Percentiles rank a stretch among this genome's conserved stretches.
Conservation (phyloP, 805 yeast genomes). For the Zygosaccharomyces pseudorouxii region DNA sequence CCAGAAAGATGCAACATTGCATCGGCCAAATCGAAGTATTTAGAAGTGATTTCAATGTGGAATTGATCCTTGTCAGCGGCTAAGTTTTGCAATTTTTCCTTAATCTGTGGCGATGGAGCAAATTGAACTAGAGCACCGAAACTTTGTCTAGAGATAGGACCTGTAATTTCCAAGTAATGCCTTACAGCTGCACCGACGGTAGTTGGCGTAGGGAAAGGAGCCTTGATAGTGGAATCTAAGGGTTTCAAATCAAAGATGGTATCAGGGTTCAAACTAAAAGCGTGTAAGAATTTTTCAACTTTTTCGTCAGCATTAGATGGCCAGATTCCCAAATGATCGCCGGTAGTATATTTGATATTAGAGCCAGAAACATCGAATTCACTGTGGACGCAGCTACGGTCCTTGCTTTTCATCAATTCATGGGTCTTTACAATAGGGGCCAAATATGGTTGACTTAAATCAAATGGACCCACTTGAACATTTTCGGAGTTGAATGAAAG, state of each 20-base stretch:
- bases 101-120: conserved; percentile 63
- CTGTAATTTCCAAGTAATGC: conserved; percentile 84
- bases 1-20: conserved; percentile 57
- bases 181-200: conserved; percentile 85
- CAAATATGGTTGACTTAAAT: conserved; percentile 74
- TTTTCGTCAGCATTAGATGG: conserved; percentile 82
- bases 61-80: conserved; percentile 67
- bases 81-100: conserved; percentile 40
- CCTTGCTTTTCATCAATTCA: conserved; percentile 63
- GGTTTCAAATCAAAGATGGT: conserved; percentile 59
- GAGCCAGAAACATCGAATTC: conserved; percentile 79
- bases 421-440: conserved; percentile 57
- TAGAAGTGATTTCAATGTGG: conserved; percentile 56
- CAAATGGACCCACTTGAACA: conserved; percentile 66
- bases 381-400: conserved; percentile 82
- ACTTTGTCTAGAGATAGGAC: conserved; percentile 88
- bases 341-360: conserved; percentile 81
- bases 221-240: conserved; percentile 61
- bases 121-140: conserved; percentile 68
- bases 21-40: conserved; percentile 71
- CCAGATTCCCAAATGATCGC: conserved; percentile 95
- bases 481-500: conserved; percentile 36
- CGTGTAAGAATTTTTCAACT: conserved; percentile 57
- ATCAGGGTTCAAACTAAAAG: conserved; percentile 55
- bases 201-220: conserved; percentile 73